Evolutionary conservation across 805 yeast genomes (phyloP), one percentile per base, ranked within the genome.

Genomic region (Cephaloascus fragrans): DNA sequence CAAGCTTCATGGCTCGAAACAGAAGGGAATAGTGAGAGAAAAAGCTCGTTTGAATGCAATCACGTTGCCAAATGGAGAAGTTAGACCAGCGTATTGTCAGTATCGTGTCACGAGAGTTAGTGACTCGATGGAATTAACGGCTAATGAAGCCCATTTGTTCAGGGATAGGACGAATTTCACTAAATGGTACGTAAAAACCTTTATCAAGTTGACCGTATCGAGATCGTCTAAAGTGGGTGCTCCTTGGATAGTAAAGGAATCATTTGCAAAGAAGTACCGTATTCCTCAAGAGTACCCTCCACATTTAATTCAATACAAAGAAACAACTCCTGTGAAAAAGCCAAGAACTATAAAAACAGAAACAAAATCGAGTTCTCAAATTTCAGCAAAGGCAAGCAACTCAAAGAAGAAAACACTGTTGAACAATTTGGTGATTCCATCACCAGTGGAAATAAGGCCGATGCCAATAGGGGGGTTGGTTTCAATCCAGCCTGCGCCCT

Each of bases 191-290:
- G 83, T 93, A 29, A 83, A 89, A 56, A 81, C 96, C n/a, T 80
- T 93, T 55, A 71, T 89, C 54, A 84, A 89, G 59, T 71, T 84
- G 55, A 73, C 86, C 35, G 71, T 86, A 54, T 69, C 83, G 5
- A 75, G 95, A 40, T 84, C 89, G 2, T 72, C 81, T 39, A 85
- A 83, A 68, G 68, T 80, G 34, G 97, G 97, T 3, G 90, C 97
- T 3, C 97, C 97, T 3, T 93, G 97, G 97, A 78, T 90, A 17
- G 93, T 93, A 14, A 83, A 81, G 53, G 77, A 75, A 19, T 79
- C 80, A 47, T 86, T 75, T 56, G 93, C 93, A 0, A 68, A 67
- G 40, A 71, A 71, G 48, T 86, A 80, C 55, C 62, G 84, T 46
- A 83, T 86, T 16, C 72, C 81, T 9, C 64, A 68, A 15, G 79